These are phyloP conservation scores for Huiozyma sinensis DNA, from an alignment of 805 yeast species.

Conservation along the genomic window DNA sequence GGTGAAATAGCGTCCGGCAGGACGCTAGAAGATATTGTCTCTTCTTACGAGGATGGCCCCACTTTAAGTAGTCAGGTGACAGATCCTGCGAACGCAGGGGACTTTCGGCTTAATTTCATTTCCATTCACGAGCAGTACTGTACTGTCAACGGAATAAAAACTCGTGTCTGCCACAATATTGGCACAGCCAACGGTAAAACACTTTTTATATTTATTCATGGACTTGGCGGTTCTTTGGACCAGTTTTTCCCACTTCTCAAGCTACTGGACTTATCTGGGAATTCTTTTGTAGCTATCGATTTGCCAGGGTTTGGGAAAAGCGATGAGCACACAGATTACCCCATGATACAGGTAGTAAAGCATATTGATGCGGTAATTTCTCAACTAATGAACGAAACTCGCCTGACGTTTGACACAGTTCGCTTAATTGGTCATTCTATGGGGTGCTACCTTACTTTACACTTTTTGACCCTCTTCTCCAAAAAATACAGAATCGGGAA, in stretches of 20 bases:
- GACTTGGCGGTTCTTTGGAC: slow-evolving; percentile 80
- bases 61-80: slow-evolving; percentile 6
- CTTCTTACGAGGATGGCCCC: slow-evolving; percentile 8
- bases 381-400: too few species aligned
- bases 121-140: slow-evolving; percentile 8
- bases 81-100: slow-evolving; percentile 8
- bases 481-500: slow-evolving; percentile 8
- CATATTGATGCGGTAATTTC: slow-evolving; percentile 1
- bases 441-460: slow-evolving; percentile 51
- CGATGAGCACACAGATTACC: slow-evolving; percentile 13
- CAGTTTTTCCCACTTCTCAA: slow-evolving; percentile 67
- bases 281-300: slow-evolving; percentile 61
- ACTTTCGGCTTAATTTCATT: slow-evolving; percentile 19
- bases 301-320: slow-evolving; percentile 79
- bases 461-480: slow-evolving; percentile 31
- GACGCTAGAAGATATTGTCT: slow-evolving; percentile 12
- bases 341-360: slow-evolving; percentile 10
- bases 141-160: background rate
- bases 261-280: slow-evolving; percentile 49
- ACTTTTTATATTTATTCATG: slow-evolving; percentile 63
- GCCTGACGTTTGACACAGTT: background rate
- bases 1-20: slow-evolving; percentile 14
- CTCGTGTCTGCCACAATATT: slow-evolving; percentile 20
- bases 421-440: slow-evolving; percentile 53
- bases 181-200: background rate